A percentile compares a stretch with the other conserved stretches of the same genome.
phyloP scores from a whole-genome alignment of 2,329 filamentous ascomycete species.

The Pseudopithomyces chartarum region DNA sequence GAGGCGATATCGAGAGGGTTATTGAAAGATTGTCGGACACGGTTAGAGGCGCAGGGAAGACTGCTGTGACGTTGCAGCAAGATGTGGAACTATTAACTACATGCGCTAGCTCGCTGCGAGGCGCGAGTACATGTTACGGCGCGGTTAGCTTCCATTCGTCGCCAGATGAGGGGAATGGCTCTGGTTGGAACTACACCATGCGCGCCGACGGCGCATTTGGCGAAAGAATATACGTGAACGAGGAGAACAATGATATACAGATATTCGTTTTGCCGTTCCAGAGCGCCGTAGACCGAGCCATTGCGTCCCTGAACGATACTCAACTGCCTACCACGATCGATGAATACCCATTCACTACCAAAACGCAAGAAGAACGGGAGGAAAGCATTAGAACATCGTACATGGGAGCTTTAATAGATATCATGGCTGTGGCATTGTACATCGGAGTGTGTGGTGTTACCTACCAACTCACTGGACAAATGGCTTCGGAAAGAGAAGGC shows the following conservation, averaged over 20 bases:
- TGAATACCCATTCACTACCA: slow-evolving; percentile 77
- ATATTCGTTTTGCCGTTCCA: slow-evolving; percentile 81
- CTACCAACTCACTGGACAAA: slow-evolving; percentile 85
- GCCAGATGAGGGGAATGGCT: slow-evolving; percentile 68
- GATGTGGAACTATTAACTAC: slow-evolving; percentile 64
- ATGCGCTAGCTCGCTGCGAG: slow-evolving; percentile 63
- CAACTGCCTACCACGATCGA: slow-evolving; percentile 48
- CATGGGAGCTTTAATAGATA: slow-evolving; percentile 74
- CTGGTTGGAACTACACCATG: slow-evolving; percentile 85
- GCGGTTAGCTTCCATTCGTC: slow-evolving; percentile 78
- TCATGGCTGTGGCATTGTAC: slow-evolving; percentile 79
- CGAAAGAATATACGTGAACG: slow-evolving; percentile 65
- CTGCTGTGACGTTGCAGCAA: slow-evolving; percentile 58
- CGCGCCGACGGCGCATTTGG: slow-evolving; percentile 75
- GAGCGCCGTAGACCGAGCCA: slow-evolving; percentile 75
- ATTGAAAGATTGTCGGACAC: slow-evolving; percentile 66
- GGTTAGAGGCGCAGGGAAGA: slow-evolving; percentile 62
- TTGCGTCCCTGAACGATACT: slow-evolving; percentile 61
- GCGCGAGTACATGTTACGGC: slow-evolving; percentile 73
- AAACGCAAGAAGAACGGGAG: slow-evolving; percentile 70
- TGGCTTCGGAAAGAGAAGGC: slow-evolving; percentile 82
- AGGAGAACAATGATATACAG: slow-evolving; percentile 73
- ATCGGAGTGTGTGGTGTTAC: slow-evolving; percentile 79
- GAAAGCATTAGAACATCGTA: slow-evolving; percentile 70
- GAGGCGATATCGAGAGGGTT: slow-evolving; percentile 73